Conservation (phyloP, 1,139 yeast species). For the Zygosaccharomyces pseudobailii region DNA sequence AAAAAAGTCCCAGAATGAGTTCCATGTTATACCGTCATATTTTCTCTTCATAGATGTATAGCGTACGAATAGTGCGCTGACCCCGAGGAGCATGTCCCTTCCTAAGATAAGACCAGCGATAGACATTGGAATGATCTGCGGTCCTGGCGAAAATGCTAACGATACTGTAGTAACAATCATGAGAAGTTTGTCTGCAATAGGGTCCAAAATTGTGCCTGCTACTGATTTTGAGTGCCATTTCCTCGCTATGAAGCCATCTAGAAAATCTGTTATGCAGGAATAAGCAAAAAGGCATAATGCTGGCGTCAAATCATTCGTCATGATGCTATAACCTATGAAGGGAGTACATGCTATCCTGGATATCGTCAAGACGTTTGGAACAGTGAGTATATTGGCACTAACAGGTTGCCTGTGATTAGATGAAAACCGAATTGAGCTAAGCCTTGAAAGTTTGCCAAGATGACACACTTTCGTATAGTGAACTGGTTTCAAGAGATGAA, state of each 20-base stretch:
- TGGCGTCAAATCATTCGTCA: conserved; percentile 51
- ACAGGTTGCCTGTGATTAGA: background rate
- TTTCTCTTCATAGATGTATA: conserved; percentile 73
- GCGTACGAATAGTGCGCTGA: conserved; percentile 72
- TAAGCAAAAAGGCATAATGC: conserved; percentile 75
- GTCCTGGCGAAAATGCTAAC: conserved; percentile 56
- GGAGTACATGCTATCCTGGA: conserved; percentile 80
- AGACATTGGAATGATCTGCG: conserved; percentile 51
- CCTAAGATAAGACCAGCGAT: conserved; percentile 78
- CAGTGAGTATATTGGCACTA: conserved; percentile 47
- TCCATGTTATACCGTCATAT: conserved; percentile 47
- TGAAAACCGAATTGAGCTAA: background rate
- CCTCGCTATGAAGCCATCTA: conserved; percentile 91
- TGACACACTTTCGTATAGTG: conserved; percentile 1
- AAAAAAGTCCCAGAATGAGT: conserved; percentile 64
- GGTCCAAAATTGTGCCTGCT: conserved; percentile 88
- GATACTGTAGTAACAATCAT: conserved; percentile 85
- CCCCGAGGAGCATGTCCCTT: conserved; percentile 69
- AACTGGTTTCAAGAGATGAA: conserved; percentile 4
- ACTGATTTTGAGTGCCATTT: conserved; percentile 69
- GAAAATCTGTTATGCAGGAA: conserved; percentile 83
- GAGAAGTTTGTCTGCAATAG: conserved; percentile 88
- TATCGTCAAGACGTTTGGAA: conserved; percentile 81
- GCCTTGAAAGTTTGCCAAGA: background rate
- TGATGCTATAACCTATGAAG: conserved; percentile 69